phyloP scores from a whole-genome alignment of 1,284 basidiomycete species.

The Rhodotorula sp. region DNA sequence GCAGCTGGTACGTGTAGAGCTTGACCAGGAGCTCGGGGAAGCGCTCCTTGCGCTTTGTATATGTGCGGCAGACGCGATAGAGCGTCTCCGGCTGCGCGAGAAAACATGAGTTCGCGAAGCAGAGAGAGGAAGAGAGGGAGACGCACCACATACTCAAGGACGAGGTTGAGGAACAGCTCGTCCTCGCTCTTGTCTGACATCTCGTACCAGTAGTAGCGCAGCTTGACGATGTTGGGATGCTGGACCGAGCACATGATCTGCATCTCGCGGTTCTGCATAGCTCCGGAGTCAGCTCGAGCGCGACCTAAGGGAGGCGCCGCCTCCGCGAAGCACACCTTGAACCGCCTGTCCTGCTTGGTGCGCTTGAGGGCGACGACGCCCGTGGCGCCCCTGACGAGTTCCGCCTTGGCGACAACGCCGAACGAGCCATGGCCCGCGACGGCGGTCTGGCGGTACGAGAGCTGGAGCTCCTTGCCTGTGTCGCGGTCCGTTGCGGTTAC shows the following conservation, averaged over 20 bases:
- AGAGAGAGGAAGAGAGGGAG: not conserved
- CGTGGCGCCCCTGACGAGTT: conserved; percentile 12
- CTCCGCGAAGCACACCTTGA: conserved; percentile 77
- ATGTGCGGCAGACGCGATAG: conserved; percentile 66
- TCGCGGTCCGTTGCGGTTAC: conserved; percentile 10
- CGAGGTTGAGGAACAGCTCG: conserved; percentile 97
- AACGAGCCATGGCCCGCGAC: conserved; percentile 29
- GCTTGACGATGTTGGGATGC: conserved; percentile 96
- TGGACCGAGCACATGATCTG: conserved; percentile 96
- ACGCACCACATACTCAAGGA: conserved; percentile 81
- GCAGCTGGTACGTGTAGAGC: conserved; percentile 63
- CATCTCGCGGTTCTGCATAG: conserved; percentile 89
- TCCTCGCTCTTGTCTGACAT: conserved; percentile 72
- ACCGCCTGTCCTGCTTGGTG: conserved; percentile 98
- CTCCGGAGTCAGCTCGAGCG: no score
- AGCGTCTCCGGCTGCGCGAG: conserved; percentile 80
- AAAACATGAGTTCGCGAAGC: not conserved
- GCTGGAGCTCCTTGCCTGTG: conserved; percentile 9
- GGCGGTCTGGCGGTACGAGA: conserved; percentile 1
- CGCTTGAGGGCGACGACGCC: conserved; percentile 58
- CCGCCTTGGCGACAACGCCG: conserved; percentile 19
- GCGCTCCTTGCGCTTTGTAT: conserved; percentile 95
- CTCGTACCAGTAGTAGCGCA: conserved; percentile 78
- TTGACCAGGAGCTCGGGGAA: conserved; percentile 99
- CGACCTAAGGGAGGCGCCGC: no score